Conservation (phyloP, 306 rosid genomes). For the Amphicarpaea edgeworthii region DNA sequence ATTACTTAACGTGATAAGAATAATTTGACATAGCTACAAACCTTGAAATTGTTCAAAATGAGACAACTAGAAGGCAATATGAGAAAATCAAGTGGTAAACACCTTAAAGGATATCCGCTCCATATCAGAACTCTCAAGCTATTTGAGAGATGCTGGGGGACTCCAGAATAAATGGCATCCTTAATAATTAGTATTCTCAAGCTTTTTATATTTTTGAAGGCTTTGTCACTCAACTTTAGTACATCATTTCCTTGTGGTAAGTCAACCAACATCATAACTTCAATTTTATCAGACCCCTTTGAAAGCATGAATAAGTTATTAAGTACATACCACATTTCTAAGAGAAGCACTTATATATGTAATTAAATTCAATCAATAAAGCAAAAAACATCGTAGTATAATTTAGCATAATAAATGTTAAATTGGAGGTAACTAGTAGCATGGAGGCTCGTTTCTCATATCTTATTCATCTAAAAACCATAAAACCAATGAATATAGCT, state of each 20-base stretch:
- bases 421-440: too few relatives aligned
- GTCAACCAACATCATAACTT: too few relatives aligned
- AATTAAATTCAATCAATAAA: neutral
- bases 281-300: conserved; percentile 25
- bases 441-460: too few relatives aligned
- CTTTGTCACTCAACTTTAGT: neutral
- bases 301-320: neutral
- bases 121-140: conserved; percentile 22
- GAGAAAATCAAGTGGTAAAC: conserved; percentile 3
- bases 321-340: neutral
- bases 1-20: neutral
- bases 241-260: neutral
- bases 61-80: neutral
- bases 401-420: neutral
- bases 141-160: conserved; percentile 14
- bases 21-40: neutral
- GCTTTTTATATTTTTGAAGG: conserved; percentile 28
- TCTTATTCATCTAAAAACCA: too few relatives aligned
- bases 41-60: conserved; percentile 28
- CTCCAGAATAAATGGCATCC: neutral
- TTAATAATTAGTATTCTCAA: conserved; percentile 26
- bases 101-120: neutral
- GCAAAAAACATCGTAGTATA: too few relatives aligned
- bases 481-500: neutral
- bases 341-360: neutral